Conservation (phyloP, 257 asterid genomes). For the Anisodus acutangulus region DNA sequence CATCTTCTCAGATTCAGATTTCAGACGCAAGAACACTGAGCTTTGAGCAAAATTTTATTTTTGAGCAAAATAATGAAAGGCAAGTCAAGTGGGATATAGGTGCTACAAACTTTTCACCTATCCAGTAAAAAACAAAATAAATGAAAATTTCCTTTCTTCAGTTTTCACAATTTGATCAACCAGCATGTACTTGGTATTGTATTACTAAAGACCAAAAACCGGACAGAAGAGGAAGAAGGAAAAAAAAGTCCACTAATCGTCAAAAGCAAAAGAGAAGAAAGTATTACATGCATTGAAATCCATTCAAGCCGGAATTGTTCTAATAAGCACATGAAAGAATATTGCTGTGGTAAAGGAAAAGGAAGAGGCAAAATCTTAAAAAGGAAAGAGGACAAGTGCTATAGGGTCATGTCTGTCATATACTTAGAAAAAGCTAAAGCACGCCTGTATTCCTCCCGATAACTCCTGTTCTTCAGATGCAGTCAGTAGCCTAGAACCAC, state of each 20-base stretch:
- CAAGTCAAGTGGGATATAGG: slow-evolving; percentile 9
- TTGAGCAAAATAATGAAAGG: neutral
- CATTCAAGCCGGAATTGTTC: neutral
- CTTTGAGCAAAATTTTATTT: neutral
- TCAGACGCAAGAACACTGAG: neutral
- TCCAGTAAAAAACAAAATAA: neutral
- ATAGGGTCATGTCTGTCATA: neutral
- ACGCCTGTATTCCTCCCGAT: slow-evolving; percentile 95
- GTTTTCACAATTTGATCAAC: neutral
- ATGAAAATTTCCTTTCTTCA: neutral
- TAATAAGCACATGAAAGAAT: slow-evolving; percentile 11
- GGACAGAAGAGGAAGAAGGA: neutral
- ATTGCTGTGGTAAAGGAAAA: slow-evolving; percentile 11
- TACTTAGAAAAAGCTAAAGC: slow-evolving; percentile 25
- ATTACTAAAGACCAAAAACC: neutral
- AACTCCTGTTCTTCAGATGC: slow-evolving; percentile 81
- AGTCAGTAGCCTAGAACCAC: slow-evolving; percentile 72
- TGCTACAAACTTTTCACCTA: neutral
- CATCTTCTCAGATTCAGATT: neutral
- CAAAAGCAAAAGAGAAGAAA: slow-evolving; percentile 5
- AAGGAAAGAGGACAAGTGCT: slow-evolving; percentile 18
- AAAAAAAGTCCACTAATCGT: neutral
- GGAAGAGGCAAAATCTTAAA: neutral
- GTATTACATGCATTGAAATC: slow-evolving; percentile 3
- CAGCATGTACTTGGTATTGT: neutral